Evolutionary conservation across 1,284 basidiomycete species (phyloP).

Genomic region (Somion occarium): DNA sequence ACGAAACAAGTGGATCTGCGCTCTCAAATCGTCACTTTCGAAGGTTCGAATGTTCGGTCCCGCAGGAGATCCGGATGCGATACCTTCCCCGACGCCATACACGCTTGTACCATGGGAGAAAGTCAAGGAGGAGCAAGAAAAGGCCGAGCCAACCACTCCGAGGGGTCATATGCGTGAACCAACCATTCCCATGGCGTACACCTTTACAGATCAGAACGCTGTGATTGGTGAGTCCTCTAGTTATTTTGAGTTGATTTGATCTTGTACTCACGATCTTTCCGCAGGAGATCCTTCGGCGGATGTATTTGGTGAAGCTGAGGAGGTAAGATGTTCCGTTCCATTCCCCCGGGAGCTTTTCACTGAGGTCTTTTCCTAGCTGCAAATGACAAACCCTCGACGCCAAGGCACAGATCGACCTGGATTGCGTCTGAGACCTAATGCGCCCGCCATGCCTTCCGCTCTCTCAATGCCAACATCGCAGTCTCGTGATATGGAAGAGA

Average conservation of each 20-base stretch:
- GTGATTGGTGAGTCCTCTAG: slow-evolving; percentile 41
- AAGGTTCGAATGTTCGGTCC: slow-evolving; percentile 78
- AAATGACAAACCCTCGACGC: slow-evolving; percentile 16
- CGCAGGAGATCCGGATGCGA: slow-evolving; percentile 56
- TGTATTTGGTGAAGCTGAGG: slow-evolving; percentile 48
- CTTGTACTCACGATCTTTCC: neutral
- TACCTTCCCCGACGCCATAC: slow-evolving; percentile 52
- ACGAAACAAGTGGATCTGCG: slow-evolving; percentile 90
- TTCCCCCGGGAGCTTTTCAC: neutral
- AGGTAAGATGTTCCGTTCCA: slow-evolving; percentile 28
- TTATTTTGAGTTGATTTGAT: slow-evolving; percentile 1
- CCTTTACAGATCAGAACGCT: slow-evolving; percentile 48
- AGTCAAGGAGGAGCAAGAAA: slow-evolving; percentile 39
- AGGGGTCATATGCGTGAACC: slow-evolving; percentile 12
- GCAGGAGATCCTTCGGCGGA: slow-evolving; percentile 45
- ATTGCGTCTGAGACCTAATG: slow-evolving; percentile 9
- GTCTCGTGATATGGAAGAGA: slow-evolving; percentile 19
- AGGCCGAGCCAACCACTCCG: slow-evolving; percentile 12
- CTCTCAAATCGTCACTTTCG: slow-evolving; percentile 69
- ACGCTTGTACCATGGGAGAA: slow-evolving; percentile 72
- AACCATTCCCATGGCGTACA: slow-evolving; percentile 36
- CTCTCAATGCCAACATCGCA: slow-evolving; percentile 7
- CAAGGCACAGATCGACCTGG: slow-evolving; percentile 4
- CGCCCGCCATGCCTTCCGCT: slow-evolving; percentile 17
- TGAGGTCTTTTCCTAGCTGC: slow-evolving; percentile 9